These are phyloP conservation scores for Triticum aestivum DNA, from an alignment of 176 grass and related monocot genomes.

Conservation along the genomic window DNA sequence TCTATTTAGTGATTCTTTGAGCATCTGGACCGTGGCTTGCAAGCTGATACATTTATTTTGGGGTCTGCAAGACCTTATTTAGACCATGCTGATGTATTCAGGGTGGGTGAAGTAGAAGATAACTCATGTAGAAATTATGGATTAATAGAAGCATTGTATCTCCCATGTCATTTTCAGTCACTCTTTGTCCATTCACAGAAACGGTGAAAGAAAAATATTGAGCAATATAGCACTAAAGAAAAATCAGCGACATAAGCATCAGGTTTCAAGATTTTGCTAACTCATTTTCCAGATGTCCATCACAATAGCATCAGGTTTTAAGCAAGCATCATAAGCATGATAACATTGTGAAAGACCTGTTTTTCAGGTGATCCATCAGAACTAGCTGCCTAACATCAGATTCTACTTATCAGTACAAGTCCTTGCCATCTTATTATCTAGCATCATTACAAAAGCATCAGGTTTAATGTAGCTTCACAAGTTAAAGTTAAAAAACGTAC, in stretches of 20 bases:
- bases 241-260: not conserved
- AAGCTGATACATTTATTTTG: slow-evolving; percentile 1
- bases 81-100: not conserved
- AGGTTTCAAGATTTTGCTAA: not conserved
- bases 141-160: not conserved
- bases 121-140: not conserved
- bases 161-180: not conserved
- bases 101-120: not conserved
- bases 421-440: not conserved
- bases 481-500: not conserved
- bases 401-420: not conserved
- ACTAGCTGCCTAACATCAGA: not conserved
- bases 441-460: not conserved
- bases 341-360: not conserved
- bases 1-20: not conserved
- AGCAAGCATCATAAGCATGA: not conserved
- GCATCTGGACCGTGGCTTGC: not conserved
- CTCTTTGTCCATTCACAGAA: not conserved
- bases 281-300: not conserved
- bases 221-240: not conserved
- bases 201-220: not conserved
- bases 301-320: not conserved
- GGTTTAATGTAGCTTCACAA: not conserved
- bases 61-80: not conserved
- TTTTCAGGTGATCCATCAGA: not conserved